phyloP scores from a whole-genome alignment of 306 rosid species.

The Dryas alaskensis region DNA sequence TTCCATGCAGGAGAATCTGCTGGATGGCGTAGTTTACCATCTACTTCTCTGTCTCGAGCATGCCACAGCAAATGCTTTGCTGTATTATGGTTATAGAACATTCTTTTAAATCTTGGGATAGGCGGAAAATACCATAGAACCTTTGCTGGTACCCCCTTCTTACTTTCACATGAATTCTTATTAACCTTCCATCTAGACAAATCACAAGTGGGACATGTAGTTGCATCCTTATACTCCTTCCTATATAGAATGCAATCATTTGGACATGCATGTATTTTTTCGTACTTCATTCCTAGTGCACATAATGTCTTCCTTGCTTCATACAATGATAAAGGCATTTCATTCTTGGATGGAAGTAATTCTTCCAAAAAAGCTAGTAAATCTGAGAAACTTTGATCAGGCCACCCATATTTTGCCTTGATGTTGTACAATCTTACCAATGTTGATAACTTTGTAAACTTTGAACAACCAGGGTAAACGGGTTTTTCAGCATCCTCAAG shows the following conservation, averaged over 20 bases:
- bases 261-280: not conserved
- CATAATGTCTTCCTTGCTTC: not conserved
- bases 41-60: not conserved
- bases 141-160: not conserved
- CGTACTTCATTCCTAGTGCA: not conserved
- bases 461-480: not conserved
- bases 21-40: not conserved
- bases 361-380: not conserved
- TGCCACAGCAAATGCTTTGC: not conserved
- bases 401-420: not conserved
- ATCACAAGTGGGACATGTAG: not conserved
- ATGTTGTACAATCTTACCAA: not conserved
- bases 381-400: not conserved
- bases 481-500: not conserved
- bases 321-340: not conserved
- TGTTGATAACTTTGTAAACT: not conserved
- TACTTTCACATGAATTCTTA: not conserved
- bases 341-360: not conserved
- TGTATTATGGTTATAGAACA: not conserved
- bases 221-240: not conserved
- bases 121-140: constrained; percentile 5
- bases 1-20: not conserved
- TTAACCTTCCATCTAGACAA: not conserved
- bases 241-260: not conserved
- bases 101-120: not conserved